phyloP scores from a whole-genome alignment of 2,329 filamentous ascomycete genomes.

The Cladosporium colombiae region DNA sequence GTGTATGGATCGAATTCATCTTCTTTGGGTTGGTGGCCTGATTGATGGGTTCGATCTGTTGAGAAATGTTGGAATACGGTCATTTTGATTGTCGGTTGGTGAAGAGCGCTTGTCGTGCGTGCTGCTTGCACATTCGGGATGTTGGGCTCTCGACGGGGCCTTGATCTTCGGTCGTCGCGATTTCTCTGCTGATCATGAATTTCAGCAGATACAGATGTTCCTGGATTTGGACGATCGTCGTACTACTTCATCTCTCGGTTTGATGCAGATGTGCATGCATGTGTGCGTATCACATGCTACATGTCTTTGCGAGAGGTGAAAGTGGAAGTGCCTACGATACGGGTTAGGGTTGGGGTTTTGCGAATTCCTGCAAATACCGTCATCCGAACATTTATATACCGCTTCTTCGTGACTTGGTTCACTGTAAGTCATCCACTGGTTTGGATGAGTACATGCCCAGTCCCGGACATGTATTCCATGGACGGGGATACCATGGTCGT shows the following conservation, averaged over 20 bases:
- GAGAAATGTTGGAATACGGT: too few species aligned
- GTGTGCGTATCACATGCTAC: not conserved
- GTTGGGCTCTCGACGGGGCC: too few species aligned
- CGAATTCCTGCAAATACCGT: not conserved
- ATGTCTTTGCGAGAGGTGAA: too few species aligned
- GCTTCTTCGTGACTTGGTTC: not conserved
- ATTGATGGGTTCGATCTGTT: too few species aligned
- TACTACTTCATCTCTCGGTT: rapidly evolving
- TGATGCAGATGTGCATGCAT: not conserved
- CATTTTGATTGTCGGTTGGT: too few species aligned
- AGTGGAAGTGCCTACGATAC: too few species aligned
- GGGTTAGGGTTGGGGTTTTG: not conserved
- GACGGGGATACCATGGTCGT: not conserved
- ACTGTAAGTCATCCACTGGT: not conserved
- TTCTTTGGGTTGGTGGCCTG: not conserved
- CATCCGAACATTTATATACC: not conserved
- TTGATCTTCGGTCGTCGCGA: not conserved
- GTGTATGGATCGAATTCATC: not conserved
- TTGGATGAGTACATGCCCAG: too few species aligned
- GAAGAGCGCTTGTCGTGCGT: not conserved
- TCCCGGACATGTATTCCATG: not conserved
- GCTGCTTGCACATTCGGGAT: too few species aligned
- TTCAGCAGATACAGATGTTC: not conserved
- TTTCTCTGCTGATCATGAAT: not conserved
- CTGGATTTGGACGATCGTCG: too few species aligned